A percentile compares a stretch with the other conserved stretches of the same genome.
Conservation (phyloP, 768 basidiomycete species). For the Suillus subluteus region DNA sequence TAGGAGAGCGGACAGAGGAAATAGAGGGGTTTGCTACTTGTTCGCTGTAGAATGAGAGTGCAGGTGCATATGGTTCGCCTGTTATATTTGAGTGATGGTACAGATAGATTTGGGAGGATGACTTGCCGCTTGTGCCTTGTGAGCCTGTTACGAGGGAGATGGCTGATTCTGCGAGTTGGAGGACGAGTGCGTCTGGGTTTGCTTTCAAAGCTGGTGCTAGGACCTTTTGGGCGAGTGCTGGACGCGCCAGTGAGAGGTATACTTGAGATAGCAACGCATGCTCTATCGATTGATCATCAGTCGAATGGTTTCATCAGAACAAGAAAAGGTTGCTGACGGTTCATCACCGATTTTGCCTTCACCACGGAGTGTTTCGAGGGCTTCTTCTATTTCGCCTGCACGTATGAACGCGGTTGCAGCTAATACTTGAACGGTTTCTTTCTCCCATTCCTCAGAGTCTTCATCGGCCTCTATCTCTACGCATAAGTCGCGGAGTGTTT, state of each 20-base stretch:
- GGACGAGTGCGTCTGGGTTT: conserved; percentile 87
- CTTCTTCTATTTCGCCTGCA: conserved; percentile 89
- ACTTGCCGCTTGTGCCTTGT: conserved; percentile 54
- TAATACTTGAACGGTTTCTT: conserved; percentile 72
- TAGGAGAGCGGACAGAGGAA: conserved; percentile 71
- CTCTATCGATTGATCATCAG: conserved; percentile 45
- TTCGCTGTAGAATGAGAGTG: conserved; percentile 74
- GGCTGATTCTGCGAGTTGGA: conserved; percentile 88
- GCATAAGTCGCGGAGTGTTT: conserved; percentile 82
- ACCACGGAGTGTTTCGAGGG: conserved; percentile 82
- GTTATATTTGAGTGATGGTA: background rate
- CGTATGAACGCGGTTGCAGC: conserved; percentile 87
- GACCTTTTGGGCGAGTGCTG: conserved; percentile 85
- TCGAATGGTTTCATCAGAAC: conserved; percentile 1
- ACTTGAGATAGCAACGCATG: conserved; percentile 84
- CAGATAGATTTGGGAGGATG: background rate
- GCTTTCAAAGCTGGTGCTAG: conserved; percentile 82
- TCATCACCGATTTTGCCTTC: conserved; percentile 79
- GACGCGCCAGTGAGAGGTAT: conserved; percentile 87
- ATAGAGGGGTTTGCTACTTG: conserved; percentile 82
- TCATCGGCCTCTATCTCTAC: conserved; percentile 85
- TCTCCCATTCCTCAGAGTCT: conserved; percentile 69
- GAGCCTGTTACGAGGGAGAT: conserved; percentile 77
- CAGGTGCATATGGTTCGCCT: conserved; percentile 42
- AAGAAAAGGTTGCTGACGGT: conserved; percentile 61